Evolutionary conservation across 106 monocot genomes (phyloP).

Genomic region (Cymbidium sinense): DNA sequence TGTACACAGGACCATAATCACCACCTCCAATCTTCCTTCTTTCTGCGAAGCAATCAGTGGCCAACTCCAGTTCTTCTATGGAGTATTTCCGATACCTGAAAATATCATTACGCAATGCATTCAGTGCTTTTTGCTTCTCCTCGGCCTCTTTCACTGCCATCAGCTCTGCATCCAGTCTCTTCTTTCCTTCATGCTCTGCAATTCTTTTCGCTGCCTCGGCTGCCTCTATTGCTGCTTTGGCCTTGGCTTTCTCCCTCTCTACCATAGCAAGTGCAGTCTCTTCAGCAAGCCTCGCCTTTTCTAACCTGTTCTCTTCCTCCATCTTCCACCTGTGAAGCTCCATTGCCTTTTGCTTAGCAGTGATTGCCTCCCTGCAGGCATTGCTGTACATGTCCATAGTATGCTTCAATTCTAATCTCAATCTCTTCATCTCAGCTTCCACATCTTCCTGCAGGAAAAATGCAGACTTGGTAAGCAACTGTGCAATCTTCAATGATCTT

Average conservation of each 20-base stretch:
- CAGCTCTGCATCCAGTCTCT: slow-evolving; percentile 60
- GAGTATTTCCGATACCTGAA: slow-evolving; percentile 58
- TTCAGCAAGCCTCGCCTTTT: slow-evolving; percentile 35
- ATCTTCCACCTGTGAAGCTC: slow-evolving; percentile 66
- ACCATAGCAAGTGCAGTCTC: slow-evolving; percentile 46
- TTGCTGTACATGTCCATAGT: slow-evolving; percentile 81
- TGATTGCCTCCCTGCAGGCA: slow-evolving; percentile 70
- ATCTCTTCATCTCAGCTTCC: slow-evolving; percentile 67
- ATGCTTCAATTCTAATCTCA: slow-evolving; percentile 59
- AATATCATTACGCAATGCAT: background rate
- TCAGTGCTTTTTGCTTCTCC: slow-evolving; percentile 36
- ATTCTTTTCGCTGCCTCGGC: slow-evolving; percentile 58
- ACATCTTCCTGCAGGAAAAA: slow-evolving; percentile 37
- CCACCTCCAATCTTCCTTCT: slow-evolving; percentile 43
- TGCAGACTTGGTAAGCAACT: background rate
- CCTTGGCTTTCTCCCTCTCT: slow-evolving; percentile 62
- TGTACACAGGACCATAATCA: slow-evolving; percentile 34
- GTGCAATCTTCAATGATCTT: background rate
- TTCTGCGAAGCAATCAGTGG: slow-evolving; percentile 52
- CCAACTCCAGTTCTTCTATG: slow-evolving; percentile 75
- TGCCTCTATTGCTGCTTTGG: slow-evolving; percentile 48
- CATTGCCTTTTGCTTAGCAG: slow-evolving; percentile 56
- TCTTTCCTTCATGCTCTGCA: slow-evolving; percentile 69
- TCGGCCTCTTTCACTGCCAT: slow-evolving; percentile 47
- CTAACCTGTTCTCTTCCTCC: slow-evolving; percentile 42